These are phyloP conservation scores for Coemansia sp. DNA, from an alignment of 192 early-diverging fungal genomes.

Conservation along the genomic window DNA sequence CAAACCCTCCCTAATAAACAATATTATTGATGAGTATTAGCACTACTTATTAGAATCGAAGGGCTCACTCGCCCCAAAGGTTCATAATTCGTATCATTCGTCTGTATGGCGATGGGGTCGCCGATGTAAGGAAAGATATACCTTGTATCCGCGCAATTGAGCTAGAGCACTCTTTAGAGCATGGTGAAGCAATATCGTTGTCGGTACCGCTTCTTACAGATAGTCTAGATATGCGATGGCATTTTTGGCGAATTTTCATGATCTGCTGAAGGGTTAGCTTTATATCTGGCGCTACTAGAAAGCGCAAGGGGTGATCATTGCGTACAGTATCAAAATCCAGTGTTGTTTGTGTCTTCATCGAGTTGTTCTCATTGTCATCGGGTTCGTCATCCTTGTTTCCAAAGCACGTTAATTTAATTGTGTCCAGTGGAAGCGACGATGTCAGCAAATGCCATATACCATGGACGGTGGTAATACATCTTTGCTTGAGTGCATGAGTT, in stretches of 20 bases:
- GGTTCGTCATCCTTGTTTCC: not conserved
- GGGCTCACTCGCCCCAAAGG: conserved; percentile 6
- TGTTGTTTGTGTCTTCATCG: not conserved
- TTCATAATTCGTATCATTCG: conserved; percentile 9
- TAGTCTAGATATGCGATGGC: conserved; percentile 10
- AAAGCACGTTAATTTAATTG: conserved; percentile 8
- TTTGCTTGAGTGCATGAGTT: not conserved
- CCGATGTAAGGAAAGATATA: not conserved
- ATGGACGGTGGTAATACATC: conserved; percentile 3
- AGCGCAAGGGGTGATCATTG: conserved; percentile 15
- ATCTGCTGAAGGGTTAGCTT: conserved; percentile 14
- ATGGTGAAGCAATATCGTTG: not conserved
- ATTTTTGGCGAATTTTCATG: conserved; percentile 20
- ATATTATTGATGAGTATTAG: too few species aligned
- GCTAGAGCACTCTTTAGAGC: not conserved
- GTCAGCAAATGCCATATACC: conserved; percentile 29
- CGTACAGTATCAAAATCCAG: conserved; percentile 14
- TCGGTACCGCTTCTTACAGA: not conserved
- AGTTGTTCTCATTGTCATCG: not conserved
- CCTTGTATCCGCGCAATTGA: not conserved
- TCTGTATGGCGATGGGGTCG: not conserved
- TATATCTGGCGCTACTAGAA: conserved; percentile 16
- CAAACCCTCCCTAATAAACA: too few species aligned
- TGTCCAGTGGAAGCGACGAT: conserved; percentile 9
- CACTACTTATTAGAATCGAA: too few species aligned